These are phyloP conservation scores for Calocera cornea DNA, from an alignment of 768 basidiomycete species.

Conservation along the genomic window DNA sequence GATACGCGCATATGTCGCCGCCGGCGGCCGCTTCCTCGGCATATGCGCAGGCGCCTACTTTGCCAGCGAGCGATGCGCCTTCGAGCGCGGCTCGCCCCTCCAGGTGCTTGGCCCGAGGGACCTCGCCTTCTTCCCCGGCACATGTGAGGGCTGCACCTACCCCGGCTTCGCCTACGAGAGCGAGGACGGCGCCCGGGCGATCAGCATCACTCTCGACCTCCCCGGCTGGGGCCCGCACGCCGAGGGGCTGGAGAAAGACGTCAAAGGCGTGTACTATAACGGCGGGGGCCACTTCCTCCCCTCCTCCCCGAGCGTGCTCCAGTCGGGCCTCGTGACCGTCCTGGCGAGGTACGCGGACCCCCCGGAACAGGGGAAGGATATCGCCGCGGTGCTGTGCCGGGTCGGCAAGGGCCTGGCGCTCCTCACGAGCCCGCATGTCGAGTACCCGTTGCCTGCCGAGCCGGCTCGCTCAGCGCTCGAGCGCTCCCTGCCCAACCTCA, in stretches of 20 bases:
- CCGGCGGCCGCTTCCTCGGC: constrained; percentile 59
- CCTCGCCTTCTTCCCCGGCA: constrained; percentile 32
- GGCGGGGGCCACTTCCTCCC: constrained; percentile 31
- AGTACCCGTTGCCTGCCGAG: constrained; percentile 36
- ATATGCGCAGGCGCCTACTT: constrained; percentile 50
- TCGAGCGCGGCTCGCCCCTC: constrained; percentile 28
- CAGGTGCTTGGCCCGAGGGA: constrained; percentile 31
- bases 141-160: constrained; percentile 30
- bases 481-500: constrained; percentile 15
- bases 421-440: constrained; percentile 46
- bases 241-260: constrained; percentile 7
- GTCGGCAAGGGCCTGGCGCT: constrained; percentile 39
- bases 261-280: constrained; percentile 32
- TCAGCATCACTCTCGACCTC: constrained; percentile 21
- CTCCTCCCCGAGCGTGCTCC: constrained; percentile 12
- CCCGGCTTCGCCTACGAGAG: constrained; percentile 32
- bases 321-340: constrained; percentile 16
- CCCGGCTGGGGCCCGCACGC: constrained; percentile 15
- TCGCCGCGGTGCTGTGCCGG: constrained; percentile 28
- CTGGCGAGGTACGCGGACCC: constrained; percentile 28
- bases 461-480: constrained; percentile 21
- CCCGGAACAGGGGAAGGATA: constrained; percentile 13
- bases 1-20: constrained; percentile 46
- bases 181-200: constrained; percentile 30
- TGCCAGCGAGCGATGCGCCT: constrained; percentile 29